Evolutionary conservation across 1,139 yeast species (phyloP), one percentile per base, ranked within the genome.

Genomic region (Suhomyces yuchorum): DNA sequence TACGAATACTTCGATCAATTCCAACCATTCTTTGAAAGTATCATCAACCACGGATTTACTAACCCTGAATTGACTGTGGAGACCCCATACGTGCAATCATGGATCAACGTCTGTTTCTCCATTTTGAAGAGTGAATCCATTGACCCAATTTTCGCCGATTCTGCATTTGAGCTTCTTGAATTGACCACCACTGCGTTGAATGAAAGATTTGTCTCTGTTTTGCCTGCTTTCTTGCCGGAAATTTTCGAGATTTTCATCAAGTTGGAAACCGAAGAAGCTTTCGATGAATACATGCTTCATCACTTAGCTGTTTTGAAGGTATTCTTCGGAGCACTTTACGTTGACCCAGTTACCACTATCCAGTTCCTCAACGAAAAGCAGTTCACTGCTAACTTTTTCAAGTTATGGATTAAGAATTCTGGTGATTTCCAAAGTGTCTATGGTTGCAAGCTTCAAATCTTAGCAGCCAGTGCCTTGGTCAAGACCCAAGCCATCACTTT

Each of bases 401-500:
- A 73, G 51, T 65, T 78, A 51, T 80, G 84, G 84, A 67, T 78
- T 52, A 70, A 75, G 52, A 67, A 78, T 55, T 69, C 75, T 33
- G 71, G 64, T 28, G 75, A 73, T 52, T 75, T 78, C 65, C 77
- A 73, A 53, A 78, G 82, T 58, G 84, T 80, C 17, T 80, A 79
- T 52, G 85, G 84, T 20, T 72, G 82, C 53, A 81, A 80, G 57
- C 65, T 80, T 40, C 83, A 81, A 60, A 73, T 78, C 5, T 63
- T 80, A 57, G 72, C 81, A 1, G 59, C 70, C 30, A 58, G 71
- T 47, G 54, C 74, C 3, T 61, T 76, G 22, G 52, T 74, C 19
- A 53, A 50, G 39, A 34, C 53, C 7, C 49, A 51, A 4, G 59
- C 56, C n/a, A 46, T 56, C 14, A 47, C 45, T 6, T 33, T 52